Evolutionary conservation across 192 early-diverging fungal genomes (phyloP).

Genomic region (Rhizophagus sp.): DNA sequence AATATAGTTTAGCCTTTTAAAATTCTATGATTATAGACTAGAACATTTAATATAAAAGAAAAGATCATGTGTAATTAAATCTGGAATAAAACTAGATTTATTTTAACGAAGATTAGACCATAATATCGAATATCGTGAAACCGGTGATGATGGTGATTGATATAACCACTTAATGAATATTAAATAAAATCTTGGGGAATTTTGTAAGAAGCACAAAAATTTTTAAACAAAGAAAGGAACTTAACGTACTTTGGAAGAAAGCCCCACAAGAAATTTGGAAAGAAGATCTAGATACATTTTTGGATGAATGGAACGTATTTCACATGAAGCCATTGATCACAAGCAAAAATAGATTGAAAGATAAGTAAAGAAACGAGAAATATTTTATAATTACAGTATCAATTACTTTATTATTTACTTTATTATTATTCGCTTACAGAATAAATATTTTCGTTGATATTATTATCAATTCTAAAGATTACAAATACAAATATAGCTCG

Average conservation of each 20-base stretch:
- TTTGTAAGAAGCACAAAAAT: slow-evolving; percentile 55
- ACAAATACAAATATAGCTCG: too few species aligned
- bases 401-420: too few species aligned
- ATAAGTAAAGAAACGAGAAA: too few species aligned
- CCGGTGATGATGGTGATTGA: slow-evolving; percentile 49
- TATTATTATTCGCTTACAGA: too few species aligned
- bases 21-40: slow-evolving; percentile 86
- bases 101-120: slow-evolving; percentile 85
- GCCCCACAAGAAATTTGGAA: slow-evolving; percentile 82
- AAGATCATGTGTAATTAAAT: slow-evolving; percentile 71
- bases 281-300: slow-evolving; percentile 81
- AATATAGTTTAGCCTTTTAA: slow-evolving; percentile 58
- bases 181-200: not conserved
- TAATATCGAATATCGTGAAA: slow-evolving; percentile 85
- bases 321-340: too few species aligned
- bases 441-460: too few species aligned
- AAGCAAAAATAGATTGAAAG: too few species aligned
- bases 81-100: slow-evolving; percentile 62
- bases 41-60: slow-evolving; percentile 87
- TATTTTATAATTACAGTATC: too few species aligned
- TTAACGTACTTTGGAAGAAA: slow-evolving; percentile 62
- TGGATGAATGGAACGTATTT: slow-evolving; percentile 75
- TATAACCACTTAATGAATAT: slow-evolving; percentile 17
- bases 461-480: too few species aligned
- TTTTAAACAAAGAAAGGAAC: slow-evolving; percentile 64